Evolutionary conservation across 2,329 filamentous ascomycete genomes (phyloP), one percentile per base, ranked within the genome.

Genomic region (Coleophoma crateriformis): DNA sequence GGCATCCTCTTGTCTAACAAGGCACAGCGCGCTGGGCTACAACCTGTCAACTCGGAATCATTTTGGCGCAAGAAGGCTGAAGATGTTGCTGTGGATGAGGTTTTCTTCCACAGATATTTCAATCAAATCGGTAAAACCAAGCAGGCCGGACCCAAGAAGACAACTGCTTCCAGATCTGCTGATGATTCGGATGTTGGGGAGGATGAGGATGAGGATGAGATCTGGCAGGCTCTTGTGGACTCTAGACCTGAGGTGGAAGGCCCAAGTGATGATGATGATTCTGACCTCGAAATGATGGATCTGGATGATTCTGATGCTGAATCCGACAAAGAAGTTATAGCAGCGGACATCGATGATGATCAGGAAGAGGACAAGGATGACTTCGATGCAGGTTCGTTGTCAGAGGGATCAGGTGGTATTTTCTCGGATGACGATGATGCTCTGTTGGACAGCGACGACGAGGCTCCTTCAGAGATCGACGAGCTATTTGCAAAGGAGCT

Each of bases 91-190:
- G 89, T 84, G 1, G 91, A 99, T 57, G 94, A 99, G 65, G 88
- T 90, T 37, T 99, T 99, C 81, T 99, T 99, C 81, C 94, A 99
- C 68, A 85, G 90, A 58, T 99, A 99, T 79, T 99, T 99, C 71
- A 85, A 82, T 52, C 81, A 85, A 54, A 71, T 88, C 49, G 82
- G 83, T 54, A 90, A 85, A 64, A 71, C 74, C 11, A 79, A 75
- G 45, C 77, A 75, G 55, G 70, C 74, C 58, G 76, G 77, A 61
- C 66, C 66, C 53, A 77, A 75, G 60, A 76, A 77, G 59, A 79
- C 79, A 69, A 77, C 80, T 66, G 70, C 72, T 46, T 73, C 76
- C 56, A 79, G 76, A 61, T 73, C 73, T 45, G 67, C 61, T 37
- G 67, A 67, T 45, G 69, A 68, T 49, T 64, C 59, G n/a, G 66